phyloP scores from a whole-genome alignment of 192 early-diverging fungal genomes.

The Backusella luteola region DNA sequence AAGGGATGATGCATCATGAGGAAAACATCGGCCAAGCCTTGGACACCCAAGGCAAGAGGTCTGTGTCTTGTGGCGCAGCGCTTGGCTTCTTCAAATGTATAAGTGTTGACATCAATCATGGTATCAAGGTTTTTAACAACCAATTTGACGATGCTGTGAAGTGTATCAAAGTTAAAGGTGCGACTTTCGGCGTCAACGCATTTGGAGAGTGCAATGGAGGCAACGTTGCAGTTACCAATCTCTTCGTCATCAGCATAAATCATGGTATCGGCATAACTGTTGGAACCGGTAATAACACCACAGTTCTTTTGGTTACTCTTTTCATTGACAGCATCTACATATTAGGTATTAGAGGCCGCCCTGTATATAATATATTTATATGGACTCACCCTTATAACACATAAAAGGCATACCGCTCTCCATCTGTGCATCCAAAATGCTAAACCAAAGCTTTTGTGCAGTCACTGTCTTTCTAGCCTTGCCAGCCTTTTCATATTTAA shows the following conservation, averaged over 20 bases:
- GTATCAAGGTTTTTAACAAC: conserved; percentile 91
- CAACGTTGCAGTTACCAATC: conserved; percentile 95
- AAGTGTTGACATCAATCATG: conserved; percentile 96
- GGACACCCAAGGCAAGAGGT: conserved; percentile 87
- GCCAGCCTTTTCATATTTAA: conserved; percentile 77
- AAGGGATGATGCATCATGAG: conserved; percentile 92
- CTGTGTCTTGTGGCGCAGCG: conserved; percentile 89
- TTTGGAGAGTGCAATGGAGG: conserved; percentile 85
- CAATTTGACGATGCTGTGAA: conserved; percentile 83
- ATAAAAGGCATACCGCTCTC: conserved; percentile 98
- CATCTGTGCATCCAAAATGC: conserved; percentile 92
- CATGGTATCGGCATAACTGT: conserved; percentile 90
- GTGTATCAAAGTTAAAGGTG: conserved; percentile 78
- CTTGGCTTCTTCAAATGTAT: conserved; percentile 84
- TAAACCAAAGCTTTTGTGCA: conserved; percentile 96
- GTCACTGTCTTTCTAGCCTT: conserved; percentile 78
- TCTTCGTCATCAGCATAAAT: conserved; percentile 93
- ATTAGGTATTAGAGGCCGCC: conserved; percentile 1
- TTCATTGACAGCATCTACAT: conserved; percentile 83
- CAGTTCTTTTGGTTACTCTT: conserved; percentile 98
- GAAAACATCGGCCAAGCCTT: conserved; percentile 95
- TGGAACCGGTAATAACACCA: conserved; percentile 95
- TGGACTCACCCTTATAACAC: conserved; percentile 80
- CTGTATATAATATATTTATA: not conserved
- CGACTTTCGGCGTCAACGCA: conserved; percentile 67